Conservation (phyloP, 2,329 filamentous ascomycete species). For the Dactylellina cionopaga region DNA sequence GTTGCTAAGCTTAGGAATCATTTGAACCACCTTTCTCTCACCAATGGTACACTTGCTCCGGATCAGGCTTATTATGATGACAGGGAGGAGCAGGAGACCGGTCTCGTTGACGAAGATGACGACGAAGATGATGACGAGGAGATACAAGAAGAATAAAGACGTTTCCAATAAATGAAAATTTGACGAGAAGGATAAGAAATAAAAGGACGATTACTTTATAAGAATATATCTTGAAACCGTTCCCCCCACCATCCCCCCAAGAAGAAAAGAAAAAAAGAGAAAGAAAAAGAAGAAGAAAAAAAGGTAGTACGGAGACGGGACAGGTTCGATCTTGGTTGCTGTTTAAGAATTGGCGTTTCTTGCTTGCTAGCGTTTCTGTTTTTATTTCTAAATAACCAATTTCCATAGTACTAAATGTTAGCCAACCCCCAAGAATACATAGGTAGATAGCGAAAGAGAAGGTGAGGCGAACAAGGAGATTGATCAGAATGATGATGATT, state of each 20-base stretch:
- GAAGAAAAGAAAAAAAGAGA: too few species aligned
- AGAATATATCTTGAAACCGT: not conserved
- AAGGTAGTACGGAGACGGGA: too few species aligned
- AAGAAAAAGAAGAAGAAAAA: too few species aligned
- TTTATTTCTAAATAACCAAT: constrained; percentile 1
- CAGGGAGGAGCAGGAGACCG: constrained; percentile 53
- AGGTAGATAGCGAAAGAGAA: too few species aligned
- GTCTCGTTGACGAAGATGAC: constrained; percentile 54
- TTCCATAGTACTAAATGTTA: not conserved
- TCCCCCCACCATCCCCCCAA: not conserved
- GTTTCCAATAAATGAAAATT: not conserved
- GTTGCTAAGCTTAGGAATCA: constrained; percentile 80
- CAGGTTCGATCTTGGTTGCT: not conserved
- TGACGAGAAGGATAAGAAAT: too few species aligned
- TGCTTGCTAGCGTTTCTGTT: constrained; percentile 10
- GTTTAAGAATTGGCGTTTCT: constrained; percentile 21
- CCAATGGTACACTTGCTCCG: constrained; percentile 40
- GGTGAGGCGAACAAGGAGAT: too few species aligned
- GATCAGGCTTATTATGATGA: constrained; percentile 54
- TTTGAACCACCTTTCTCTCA: constrained; percentile 68
- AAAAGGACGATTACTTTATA: not conserved
- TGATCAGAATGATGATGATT: too few species aligned
- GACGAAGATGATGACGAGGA: constrained; percentile 56
- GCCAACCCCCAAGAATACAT: too few species aligned
- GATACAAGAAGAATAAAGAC: constrained; percentile 52